Conservation (phyloP, 164 flowering plant genomes). For the Platanus orientalis region DNA sequence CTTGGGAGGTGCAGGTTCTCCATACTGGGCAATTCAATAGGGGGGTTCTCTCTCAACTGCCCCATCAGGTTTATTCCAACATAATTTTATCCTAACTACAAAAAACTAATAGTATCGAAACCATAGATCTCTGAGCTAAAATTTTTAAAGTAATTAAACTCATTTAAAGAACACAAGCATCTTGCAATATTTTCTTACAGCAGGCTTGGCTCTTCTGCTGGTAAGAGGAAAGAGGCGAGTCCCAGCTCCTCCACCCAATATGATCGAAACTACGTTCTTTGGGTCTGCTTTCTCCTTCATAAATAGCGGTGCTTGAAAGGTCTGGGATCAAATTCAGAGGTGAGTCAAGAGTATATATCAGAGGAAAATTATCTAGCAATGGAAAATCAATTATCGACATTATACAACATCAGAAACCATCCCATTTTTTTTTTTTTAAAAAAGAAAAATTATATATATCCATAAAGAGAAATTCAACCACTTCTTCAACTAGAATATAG, state of each 20-base stretch:
- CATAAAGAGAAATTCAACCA: no score
- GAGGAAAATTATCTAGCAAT: no score
- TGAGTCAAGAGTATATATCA: background rate
- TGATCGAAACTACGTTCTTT: conserved; percentile 62
- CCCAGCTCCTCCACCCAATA: conserved; percentile 94
- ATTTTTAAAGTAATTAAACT: background rate
- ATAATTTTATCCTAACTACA: background rate
- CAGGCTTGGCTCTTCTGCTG: conserved; percentile 78
- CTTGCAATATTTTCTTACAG: conserved; percentile 41
- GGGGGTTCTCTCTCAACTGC: no score
- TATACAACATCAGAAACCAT: no score
- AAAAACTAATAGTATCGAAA: no score
- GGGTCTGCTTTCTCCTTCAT: conserved; percentile 54
- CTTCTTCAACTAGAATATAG: no score
- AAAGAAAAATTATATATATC: no score
- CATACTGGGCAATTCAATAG: no score
- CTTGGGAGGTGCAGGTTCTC: no score
- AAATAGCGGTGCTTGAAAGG: conserved; percentile 36
- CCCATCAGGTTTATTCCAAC: no score
- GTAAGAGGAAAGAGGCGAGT: conserved; percentile 90
- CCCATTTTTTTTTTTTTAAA: no score
- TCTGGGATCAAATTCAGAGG: conserved; percentile 27
- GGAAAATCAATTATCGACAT: no score
- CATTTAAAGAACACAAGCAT: background rate
- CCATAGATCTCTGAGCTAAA: background rate